phyloP scores from a whole-genome alignment of 2,329 filamentous ascomycete genomes.

The Talaromyces sp. region DNA sequence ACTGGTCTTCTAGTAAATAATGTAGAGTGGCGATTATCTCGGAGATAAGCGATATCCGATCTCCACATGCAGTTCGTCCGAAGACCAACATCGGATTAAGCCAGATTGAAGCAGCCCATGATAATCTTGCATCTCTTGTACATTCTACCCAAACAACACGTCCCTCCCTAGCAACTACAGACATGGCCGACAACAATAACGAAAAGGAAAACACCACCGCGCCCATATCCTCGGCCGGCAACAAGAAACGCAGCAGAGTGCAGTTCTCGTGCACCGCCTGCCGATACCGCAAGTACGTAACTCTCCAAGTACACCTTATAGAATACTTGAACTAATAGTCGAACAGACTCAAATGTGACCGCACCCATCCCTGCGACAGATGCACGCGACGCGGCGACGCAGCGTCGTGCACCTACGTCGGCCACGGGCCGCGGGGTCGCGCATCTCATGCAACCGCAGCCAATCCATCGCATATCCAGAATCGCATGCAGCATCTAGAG shows the following conservation, averaged over 20 bases:
- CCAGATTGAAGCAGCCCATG: not conserved
- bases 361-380: slow-evolving; percentile 30
- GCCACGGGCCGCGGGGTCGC: slow-evolving; percentile 29
- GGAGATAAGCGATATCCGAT: not conserved
- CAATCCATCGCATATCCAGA: slow-evolving; percentile 28
- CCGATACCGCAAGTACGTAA: slow-evolving; percentile 29
- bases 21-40: not conserved
- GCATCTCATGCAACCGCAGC: slow-evolving; percentile 20
- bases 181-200: slow-evolving; percentile 1
- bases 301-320: not conserved
- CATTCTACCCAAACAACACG: not conserved
- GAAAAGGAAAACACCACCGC: not conserved
- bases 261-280: slow-evolving; percentile 36
- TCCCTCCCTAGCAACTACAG: not conserved
- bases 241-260: slow-evolving; percentile 31
- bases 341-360: slow-evolving; percentile 31
- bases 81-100: not conserved
- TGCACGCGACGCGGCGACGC: slow-evolving; percentile 29
- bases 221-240: slow-evolving; percentile 5
- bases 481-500: slow-evolving; percentile 32
- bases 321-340: not conserved
- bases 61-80: not conserved
- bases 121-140: not conserved
- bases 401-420: slow-evolving; percentile 28
- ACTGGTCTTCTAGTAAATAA: too few species aligned